A percentile compares a stretch with the other conserved stretches of the same genome.
Conservation (phyloP, 768 basidiomycete species). For the Leccinum barrowsii region DNA sequence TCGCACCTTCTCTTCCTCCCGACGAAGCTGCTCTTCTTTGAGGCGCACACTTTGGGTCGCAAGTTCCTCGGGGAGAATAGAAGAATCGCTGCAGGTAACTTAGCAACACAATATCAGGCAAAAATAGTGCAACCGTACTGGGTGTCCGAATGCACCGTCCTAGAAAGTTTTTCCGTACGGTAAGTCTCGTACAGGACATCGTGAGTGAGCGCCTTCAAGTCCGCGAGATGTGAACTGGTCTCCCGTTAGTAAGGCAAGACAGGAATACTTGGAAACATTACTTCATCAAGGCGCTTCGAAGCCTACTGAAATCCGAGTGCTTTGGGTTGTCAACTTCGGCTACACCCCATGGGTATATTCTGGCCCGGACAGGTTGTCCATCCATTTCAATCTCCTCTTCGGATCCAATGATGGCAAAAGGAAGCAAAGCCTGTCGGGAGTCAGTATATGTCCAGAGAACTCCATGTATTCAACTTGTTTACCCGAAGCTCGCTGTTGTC, state of each 20-base stretch:
- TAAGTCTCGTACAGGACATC: slow-evolving; percentile 96
- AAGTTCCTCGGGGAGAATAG: slow-evolving; percentile 93
- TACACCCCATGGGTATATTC: slow-evolving; percentile 98
- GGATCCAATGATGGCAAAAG: slow-evolving; percentile 95
- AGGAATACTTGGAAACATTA: slow-evolving; percentile 33
- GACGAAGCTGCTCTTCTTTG: slow-evolving; percentile 97
- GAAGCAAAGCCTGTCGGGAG: slow-evolving; percentile 69
- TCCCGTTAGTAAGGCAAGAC: slow-evolving; percentile 7
- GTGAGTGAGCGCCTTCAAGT: slow-evolving; percentile 91
- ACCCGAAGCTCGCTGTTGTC: slow-evolving; percentile 96
- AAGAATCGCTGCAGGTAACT: slow-evolving; percentile 60
- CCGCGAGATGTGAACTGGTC: slow-evolving; percentile 84
- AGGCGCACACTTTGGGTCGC: slow-evolving; percentile 95
- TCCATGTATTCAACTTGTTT: slow-evolving; percentile 24
- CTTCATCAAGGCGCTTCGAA: slow-evolving; percentile 90
- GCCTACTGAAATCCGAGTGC: slow-evolving; percentile 96
- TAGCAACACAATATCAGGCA: slow-evolving; percentile 17
- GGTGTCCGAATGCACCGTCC: slow-evolving; percentile 79
- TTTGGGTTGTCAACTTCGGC: slow-evolving; percentile 99
- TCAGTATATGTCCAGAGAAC: slow-evolving; percentile 2
- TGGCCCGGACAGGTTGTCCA: slow-evolving; percentile 86
- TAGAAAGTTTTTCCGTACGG: slow-evolving; percentile 94
- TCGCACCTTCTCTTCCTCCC: slow-evolving; percentile 90
- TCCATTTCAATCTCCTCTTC: slow-evolving; percentile 95
- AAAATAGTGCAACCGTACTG: slow-evolving; percentile 41